phyloP scores from a whole-genome alignment of 352 stramenopile species.

The Phytophthora lateralis region DNA sequence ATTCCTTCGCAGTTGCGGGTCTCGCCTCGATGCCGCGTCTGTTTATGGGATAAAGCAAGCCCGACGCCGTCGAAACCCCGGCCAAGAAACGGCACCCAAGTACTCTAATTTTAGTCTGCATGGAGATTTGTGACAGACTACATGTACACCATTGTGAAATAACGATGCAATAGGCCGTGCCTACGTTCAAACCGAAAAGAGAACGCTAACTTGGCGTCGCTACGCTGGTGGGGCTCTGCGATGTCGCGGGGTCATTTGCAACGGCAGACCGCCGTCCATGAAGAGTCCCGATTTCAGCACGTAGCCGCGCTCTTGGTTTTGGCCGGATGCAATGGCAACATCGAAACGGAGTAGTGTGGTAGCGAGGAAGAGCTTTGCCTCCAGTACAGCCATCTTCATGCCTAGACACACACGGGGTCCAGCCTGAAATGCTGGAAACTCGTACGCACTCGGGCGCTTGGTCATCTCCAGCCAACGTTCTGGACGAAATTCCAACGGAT shows the following conservation, averaged over 20 bases:
- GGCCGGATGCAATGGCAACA: conserved; percentile 44
- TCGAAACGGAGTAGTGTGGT: conserved; percentile 51
- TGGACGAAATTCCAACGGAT: conserved; percentile 60
- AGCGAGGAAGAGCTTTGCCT: conserved; percentile 68
- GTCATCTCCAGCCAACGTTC: conserved; percentile 74
- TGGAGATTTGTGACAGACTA: no score
- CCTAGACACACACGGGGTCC: conserved; percentile 71
- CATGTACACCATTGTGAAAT: background rate
- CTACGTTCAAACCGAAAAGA: background rate
- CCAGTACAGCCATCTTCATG: conserved; percentile 75
- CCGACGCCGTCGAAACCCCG: conserved; percentile 11
- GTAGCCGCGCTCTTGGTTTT: conserved; percentile 53
- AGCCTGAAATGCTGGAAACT: conserved; percentile 78
- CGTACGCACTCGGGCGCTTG: conserved; percentile 60
- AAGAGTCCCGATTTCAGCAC: conserved; percentile 59
- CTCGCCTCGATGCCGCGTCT: conserved; percentile 2
- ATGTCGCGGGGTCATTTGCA: conserved; percentile 42
- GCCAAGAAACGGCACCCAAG: conserved; percentile 23
- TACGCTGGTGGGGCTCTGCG: conserved; percentile 9
- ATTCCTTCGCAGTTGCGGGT: conserved; percentile 38
- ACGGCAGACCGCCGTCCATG: conserved; percentile 55
- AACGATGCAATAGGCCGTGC: background rate
- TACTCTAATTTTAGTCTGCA: conserved; percentile 27
- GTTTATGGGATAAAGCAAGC: conserved; percentile 18
- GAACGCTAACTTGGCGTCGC: no score